Evolutionary conservation across 2,329 filamentous ascomycete genomes (phyloP).

Genomic region (Pseudogymnoascus sp.): DNA sequence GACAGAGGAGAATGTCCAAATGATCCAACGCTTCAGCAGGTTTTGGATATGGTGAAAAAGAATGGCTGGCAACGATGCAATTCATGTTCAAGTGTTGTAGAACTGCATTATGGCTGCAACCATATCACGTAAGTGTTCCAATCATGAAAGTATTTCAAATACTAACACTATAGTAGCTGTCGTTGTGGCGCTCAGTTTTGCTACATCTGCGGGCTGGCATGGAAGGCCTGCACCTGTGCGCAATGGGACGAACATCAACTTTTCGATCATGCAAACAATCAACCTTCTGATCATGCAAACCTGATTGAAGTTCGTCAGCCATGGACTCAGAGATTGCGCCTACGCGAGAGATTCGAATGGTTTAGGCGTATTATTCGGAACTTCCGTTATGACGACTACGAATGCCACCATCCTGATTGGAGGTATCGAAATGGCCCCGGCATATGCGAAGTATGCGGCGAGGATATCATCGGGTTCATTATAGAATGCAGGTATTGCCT

Average conservation of each 20-base stretch:
- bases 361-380: background rate
- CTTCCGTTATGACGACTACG: background rate
- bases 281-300: slow-evolving; percentile 28
- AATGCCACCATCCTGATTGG: background rate
- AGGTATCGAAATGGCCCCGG: background rate
- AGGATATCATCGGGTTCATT: background rate
- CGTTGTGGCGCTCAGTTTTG: slow-evolving; percentile 43
- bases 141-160: background rate
- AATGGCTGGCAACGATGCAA: slow-evolving; percentile 47
- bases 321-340: background rate
- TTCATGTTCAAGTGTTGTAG: slow-evolving; percentile 40
- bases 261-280: slow-evolving; percentile 26
- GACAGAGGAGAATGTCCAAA: slow-evolving; percentile 39
- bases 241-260: slow-evolving; percentile 34
- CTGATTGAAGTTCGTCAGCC: slow-evolving; percentile 28
- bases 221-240: slow-evolving; percentile 35
- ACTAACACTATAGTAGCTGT: slow-evolving; percentile 31
- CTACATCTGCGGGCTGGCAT: slow-evolving; percentile 37
- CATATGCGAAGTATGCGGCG: background rate
- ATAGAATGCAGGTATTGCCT: background rate
- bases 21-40: slow-evolving; percentile 33
- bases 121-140: slow-evolving; percentile 46
- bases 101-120: slow-evolving; percentile 44
- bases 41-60: slow-evolving; percentile 35
- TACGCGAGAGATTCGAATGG: background rate